Conservation (phyloP, 1,139 yeast species). For the Blastobotrys ciferrii region DNA sequence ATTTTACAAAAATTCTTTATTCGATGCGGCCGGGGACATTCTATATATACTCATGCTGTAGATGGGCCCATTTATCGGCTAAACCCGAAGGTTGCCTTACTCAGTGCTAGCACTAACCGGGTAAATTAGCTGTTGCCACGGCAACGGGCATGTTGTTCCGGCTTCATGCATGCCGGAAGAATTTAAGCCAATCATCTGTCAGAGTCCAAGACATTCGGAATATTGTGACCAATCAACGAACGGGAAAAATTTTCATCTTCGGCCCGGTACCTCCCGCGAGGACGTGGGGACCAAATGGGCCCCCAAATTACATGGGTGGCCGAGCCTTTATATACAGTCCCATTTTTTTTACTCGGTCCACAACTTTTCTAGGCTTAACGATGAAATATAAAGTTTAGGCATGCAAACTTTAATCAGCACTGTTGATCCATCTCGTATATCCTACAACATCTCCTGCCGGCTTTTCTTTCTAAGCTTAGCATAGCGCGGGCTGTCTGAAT, state of each 20-base stretch:
- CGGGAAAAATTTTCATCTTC: background rate
- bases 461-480: too few species aligned
- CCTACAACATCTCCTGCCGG: too few species aligned
- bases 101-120: background rate
- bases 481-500: too few species aligned
- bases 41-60: background rate
- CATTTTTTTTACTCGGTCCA: too few species aligned
- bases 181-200: background rate
- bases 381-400: too few species aligned
- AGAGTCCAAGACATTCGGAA: background rate
- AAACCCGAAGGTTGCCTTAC: background rate
- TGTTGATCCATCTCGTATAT: too few species aligned
- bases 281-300: too few species aligned
- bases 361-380: too few species aligned
- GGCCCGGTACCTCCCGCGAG: background rate
- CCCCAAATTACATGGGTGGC: too few species aligned
- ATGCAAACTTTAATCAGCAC: too few species aligned
- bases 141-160: background rate
- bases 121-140: background rate
- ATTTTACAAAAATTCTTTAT: too few species aligned
- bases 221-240: background rate
- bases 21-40: background rate
- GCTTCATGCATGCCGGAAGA: background rate
- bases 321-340: too few species aligned
- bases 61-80: background rate